Conservation (phyloP, 306 rosid genomes). For the Trifolium pratense region DNA sequence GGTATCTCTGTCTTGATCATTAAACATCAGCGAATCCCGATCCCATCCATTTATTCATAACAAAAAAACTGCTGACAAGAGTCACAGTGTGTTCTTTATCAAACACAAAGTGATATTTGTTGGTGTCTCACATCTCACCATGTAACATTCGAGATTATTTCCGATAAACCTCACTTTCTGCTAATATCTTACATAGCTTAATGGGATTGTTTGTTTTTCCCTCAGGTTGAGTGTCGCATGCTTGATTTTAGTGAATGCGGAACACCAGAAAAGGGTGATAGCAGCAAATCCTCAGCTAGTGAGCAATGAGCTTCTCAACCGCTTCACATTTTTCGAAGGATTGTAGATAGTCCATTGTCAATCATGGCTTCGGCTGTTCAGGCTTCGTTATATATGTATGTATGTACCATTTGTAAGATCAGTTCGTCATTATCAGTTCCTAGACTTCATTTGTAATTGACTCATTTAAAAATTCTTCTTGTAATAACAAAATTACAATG, state of each 20-base stretch:
- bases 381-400: slow-evolving; percentile 33
- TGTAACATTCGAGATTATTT: background rate
- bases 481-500: background rate
- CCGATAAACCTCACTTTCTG: background rate
- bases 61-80: too few relatives aligned
- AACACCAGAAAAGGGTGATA: slow-evolving; percentile 75
- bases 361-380: slow-evolving; percentile 35
- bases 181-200: slow-evolving; percentile 11
- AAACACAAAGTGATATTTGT: background rate
- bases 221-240: slow-evolving; percentile 75
- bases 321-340: slow-evolving; percentile 75
- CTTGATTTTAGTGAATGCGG: slow-evolving; percentile 98
- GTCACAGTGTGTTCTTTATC: background rate
- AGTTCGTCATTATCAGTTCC: background rate
- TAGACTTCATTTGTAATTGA: slow-evolving; percentile 35
- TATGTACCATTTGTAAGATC: slow-evolving; percentile 19
- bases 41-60: too few relatives aligned
- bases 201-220: background rate
- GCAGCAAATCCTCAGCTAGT: slow-evolving; percentile 61
- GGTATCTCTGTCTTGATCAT: too few relatives aligned
- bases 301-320: slow-evolving; percentile 52
- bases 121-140: background rate
- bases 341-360: slow-evolving; percentile 63
- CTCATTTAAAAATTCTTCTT: slow-evolving; percentile 8
- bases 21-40: too few relatives aligned